Base-by-base conservation (phyloP, 2,329 filamentous ascomycete genomes). In the Colletotrichum camelliae region DNA sequence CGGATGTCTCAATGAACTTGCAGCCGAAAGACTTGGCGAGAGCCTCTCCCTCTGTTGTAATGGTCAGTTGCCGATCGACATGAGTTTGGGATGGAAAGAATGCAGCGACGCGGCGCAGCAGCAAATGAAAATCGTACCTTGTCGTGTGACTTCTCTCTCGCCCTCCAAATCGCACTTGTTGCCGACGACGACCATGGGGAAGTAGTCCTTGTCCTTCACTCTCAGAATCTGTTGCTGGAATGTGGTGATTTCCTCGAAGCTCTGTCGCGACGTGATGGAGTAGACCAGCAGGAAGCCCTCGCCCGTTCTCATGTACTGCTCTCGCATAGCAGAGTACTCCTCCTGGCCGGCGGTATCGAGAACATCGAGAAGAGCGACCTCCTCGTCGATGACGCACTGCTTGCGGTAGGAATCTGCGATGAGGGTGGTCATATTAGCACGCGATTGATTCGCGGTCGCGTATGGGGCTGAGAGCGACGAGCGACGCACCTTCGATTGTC, bases 151-250 rank as follows among this genome's bases (percentile, higher is more conserved):
- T 82, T 96, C 94, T 83, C 97, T 92, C 87, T 99, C 96, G 81
- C 90, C 90, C 83, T 98, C 96, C 85, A 99, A 88, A 95, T 99
- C 97, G 88, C 96, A 98, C 91, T 99, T 99, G 92, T 99, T 99
- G 81, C 96, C 97, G 57, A 98, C 97, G 61, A 99, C 95, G 74
- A 98, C 98, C 89, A 99, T 98, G 81, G 97, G 97, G 89, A 99
- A 99, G 86, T 98, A 98, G 88, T 99, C 97, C 92, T 98, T 98
- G 89, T 98, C 97, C 91, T 99, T 99, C 82, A 99, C 97, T 81
- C 97, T 90, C 80, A 99, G 90, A 84, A 99, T 99, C 87, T 99
- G 97, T 90, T 98, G 96, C 87, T 98, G 96, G 88, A 98, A 98
- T 65, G 96, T 98, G 87, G 96, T 94, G 86, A 99, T 98, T 89